A percentile compares a stretch with the other conserved stretches of the same genome.
These are phyloP conservation scores for Talaromyces sp. DNA, from an alignment of 2,329 filamentous ascomycete species.

Conservation along the genomic window DNA sequence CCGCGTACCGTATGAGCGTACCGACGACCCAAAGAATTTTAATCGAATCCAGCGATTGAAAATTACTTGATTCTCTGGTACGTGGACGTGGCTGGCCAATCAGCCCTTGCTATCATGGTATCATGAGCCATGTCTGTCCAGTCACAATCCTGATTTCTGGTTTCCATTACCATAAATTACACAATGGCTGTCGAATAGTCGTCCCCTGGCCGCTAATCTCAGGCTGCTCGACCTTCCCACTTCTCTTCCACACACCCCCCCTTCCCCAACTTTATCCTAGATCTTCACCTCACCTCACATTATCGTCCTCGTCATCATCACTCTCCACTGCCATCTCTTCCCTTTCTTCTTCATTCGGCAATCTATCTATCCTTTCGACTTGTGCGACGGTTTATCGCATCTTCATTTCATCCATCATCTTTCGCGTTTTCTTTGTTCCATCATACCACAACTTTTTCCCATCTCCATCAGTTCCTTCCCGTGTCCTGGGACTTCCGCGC, in stretches of 20 bases:
- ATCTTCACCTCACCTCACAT: constrained; percentile 16
- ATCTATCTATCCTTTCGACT: background rate
- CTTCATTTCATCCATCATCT: background rate
- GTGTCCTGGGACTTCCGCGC: constrained; percentile 7
- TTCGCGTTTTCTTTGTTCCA: background rate
- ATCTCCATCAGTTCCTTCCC: background rate
- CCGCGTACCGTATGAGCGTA: background rate
- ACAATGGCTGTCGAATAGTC: constrained; percentile 11
- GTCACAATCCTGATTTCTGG: background rate
- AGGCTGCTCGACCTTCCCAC: constrained; percentile 11
- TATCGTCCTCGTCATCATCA: constrained; percentile 11
- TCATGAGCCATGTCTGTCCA: background rate
- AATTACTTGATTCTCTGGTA: background rate
- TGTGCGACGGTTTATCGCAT: background rate
- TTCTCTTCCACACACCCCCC: constrained; percentile 11
- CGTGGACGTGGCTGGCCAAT: background rate
- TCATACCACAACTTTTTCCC: background rate
- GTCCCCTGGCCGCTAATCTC: constrained; percentile 14
- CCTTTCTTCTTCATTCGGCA: background rate
- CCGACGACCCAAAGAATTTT: background rate
- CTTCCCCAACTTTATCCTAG: constrained; percentile 21
- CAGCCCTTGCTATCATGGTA: background rate
- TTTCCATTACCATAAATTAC: constrained; percentile 3
- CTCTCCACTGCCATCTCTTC: constrained; percentile 8
- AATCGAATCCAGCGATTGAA: background rate